Base-by-base conservation (phyloP, 164 flowering plant species). In the Tetrastigma voinierianum region DNA sequence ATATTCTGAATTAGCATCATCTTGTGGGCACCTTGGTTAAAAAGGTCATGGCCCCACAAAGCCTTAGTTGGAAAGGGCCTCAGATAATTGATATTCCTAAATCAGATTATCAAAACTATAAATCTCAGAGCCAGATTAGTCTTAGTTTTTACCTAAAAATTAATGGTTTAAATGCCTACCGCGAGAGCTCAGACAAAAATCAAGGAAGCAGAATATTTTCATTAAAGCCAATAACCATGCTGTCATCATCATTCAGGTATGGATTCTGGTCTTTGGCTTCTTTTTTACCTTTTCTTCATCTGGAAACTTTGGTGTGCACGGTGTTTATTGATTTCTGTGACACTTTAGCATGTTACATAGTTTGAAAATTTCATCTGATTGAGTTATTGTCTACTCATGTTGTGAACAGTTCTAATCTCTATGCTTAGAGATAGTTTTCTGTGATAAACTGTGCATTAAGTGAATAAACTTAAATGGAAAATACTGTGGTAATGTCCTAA, bases 221-320 rank as follows among this genome's bases (percentile, higher is more conserved):
- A 9, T 67, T 83, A 59, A 70, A 78, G 49, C 83, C 96, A 12
- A 62, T 75, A 60, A 67, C 70, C 49, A 45, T 83, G 46, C 78
- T 70, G 48, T 68, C 81, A 10, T 77, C 83, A 74, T 71, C 72
- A 19, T 57, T 72, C 64, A 91, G 97, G 98, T 93, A 71, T 43
- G 70, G 57, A 40, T 70, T 71, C 46, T 57, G 40, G 20, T 16
- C 25, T 24, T 63, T 46, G 47, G 20, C 58, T 46, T 52, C 24
- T 19, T 46, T 56, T 66, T 46, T 46, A n/a, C n/a, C n/a, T 40
- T 32, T 56, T 11, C 4, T 10, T 25, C 2, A 7, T 48, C 23
- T 21, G 43, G 48, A 59, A 43, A 44, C 13, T 45, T 59, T 15
- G 18, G 44, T 12, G 19, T 59, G 23, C 16, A 44, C 17, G 5